Conservation (phyloP, 1,284 basidiomycete species). For the Anthracocystis walkeri region DNA sequence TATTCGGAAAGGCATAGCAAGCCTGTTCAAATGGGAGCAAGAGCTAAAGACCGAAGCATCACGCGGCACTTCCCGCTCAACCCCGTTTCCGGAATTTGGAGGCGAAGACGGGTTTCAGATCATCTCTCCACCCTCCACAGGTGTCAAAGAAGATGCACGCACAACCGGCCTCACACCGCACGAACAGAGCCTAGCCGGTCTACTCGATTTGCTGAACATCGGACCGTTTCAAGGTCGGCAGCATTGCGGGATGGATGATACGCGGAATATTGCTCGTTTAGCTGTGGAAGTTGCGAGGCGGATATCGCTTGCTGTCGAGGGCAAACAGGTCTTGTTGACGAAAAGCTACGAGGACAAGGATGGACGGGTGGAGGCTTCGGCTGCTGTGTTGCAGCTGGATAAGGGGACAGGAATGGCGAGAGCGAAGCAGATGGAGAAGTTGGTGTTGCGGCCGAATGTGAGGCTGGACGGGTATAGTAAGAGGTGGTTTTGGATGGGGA, state of each 20-base stretch:
- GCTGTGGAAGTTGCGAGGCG: conserved; percentile 52
- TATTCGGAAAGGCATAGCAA: conserved; percentile 66
- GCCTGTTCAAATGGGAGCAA: conserved; percentile 47
- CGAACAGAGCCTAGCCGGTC: conserved; percentile 51
- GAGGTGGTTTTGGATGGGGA: conserved; percentile 45
- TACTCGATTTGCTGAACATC: conserved; percentile 50
- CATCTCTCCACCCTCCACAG: conserved; percentile 13
- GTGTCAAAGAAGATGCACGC: conserved; percentile 16
- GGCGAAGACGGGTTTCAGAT: conserved; percentile 51
- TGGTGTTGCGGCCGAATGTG: conserved; percentile 35
- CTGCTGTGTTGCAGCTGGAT: conserved; percentile 25
- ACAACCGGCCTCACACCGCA: conserved; percentile 30
- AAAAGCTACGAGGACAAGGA: conserved; percentile 35
- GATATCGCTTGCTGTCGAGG: conserved; percentile 20
- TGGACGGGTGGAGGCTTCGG: conserved; percentile 29
- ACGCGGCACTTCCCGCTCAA: conserved; percentile 6
- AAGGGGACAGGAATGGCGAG: conserved; percentile 1
- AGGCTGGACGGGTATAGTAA: conserved; percentile 29
- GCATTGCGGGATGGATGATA: conserved; percentile 72
- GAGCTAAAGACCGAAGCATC: conserved; percentile 25
- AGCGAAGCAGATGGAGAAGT: conserved; percentile 41
- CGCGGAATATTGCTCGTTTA: conserved; percentile 71
- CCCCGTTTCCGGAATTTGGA: conserved; percentile 28
- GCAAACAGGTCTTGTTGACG: conserved; percentile 25
- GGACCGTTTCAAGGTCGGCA: conserved; percentile 70